Conservation (phyloP, 371 early-diverging fungal species). For the Rhizopus sp. region DNA sequence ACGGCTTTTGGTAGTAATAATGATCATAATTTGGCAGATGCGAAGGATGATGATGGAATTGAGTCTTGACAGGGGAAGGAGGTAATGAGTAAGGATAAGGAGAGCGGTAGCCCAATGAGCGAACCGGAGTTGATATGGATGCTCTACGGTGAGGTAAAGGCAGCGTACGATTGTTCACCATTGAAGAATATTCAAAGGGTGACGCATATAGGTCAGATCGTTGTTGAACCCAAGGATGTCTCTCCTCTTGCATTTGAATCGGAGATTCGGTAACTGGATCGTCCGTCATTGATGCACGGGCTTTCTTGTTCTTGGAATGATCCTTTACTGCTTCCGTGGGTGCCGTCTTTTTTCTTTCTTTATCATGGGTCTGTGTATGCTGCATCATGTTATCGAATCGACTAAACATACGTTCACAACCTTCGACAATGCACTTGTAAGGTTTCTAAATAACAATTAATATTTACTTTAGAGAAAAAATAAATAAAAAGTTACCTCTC, state of each 20-base stretch:
- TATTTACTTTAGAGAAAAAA: not conserved
- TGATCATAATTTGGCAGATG: not conserved
- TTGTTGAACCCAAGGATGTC: conserved; percentile 1
- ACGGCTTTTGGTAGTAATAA: not conserved
- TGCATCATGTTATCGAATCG: conserved; percentile 38
- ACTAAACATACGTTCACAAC: conserved; percentile 27
- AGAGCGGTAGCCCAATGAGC: not conserved
- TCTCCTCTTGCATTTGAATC: conserved; percentile 3
- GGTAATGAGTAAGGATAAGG: conserved; percentile 1
- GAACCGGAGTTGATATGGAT: not conserved
- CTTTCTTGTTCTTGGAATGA: conserved; percentile 2
- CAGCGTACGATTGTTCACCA: conserved; percentile 14
- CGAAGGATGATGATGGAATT: not conserved
- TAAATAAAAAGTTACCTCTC: conserved; percentile 40
- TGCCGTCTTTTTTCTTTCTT: conserved; percentile 10
- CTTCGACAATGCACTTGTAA: conserved; percentile 23
- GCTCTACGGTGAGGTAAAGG: conserved; percentile 11
- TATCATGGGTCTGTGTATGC: conserved; percentile 33
- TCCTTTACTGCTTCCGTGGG: conserved; percentile 2
- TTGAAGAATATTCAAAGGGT: conserved; percentile 10
- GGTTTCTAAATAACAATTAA: conserved; percentile 21
- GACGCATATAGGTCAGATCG: conserved; percentile 12
- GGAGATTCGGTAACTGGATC: conserved; percentile 12
- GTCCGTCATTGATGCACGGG: not conserved
- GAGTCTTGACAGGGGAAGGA: conserved; percentile 1